phyloP scores from a whole-genome alignment of 2,329 filamentous ascomycete genomes.

The Trichoderma harzianum region DNA sequence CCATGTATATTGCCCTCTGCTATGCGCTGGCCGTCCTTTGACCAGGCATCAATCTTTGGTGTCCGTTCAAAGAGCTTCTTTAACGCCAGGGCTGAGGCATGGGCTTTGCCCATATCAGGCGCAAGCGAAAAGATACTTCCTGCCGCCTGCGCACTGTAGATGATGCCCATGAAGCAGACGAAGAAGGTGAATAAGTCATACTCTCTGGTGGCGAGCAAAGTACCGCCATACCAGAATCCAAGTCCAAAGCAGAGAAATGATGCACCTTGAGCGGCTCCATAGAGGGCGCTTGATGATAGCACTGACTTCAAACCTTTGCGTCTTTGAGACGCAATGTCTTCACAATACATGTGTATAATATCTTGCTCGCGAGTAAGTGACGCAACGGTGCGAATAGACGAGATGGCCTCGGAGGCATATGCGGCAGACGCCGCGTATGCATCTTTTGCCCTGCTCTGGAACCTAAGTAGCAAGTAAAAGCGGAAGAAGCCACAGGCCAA shows the following conservation, averaged over 20 bases:
- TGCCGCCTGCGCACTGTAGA: conserved; percentile 89
- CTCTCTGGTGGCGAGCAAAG: conserved; percentile 65
- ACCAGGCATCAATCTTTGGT: conserved; percentile 81
- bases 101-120: conserved; percentile 90
- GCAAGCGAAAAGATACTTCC: conserved; percentile 87
- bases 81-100: conserved; percentile 74
- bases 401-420: conserved; percentile 90
- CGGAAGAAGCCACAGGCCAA: conserved; percentile 81
- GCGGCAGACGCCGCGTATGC: conserved; percentile 78
- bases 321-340: conserved; percentile 63
- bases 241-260: conserved; percentile 81
- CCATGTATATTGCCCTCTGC: conserved; percentile 62
- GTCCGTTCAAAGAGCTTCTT: conserved; percentile 80
- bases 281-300: conserved; percentile 71
- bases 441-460: conserved; percentile 73
- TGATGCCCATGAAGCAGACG: conserved; percentile 79
- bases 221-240: conserved; percentile 90
- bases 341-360: conserved; percentile 69
- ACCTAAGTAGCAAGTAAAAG: conserved; percentile 78
- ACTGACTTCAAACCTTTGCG: conserved; percentile 68
- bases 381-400: conserved; percentile 89
- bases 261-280: conserved; percentile 79
- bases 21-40: conserved; percentile 61
- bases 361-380: conserved; percentile 84
- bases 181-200: conserved; percentile 87